Conservation (phyloP, 129 eudicot genomes). For the Mikania micrantha region DNA sequence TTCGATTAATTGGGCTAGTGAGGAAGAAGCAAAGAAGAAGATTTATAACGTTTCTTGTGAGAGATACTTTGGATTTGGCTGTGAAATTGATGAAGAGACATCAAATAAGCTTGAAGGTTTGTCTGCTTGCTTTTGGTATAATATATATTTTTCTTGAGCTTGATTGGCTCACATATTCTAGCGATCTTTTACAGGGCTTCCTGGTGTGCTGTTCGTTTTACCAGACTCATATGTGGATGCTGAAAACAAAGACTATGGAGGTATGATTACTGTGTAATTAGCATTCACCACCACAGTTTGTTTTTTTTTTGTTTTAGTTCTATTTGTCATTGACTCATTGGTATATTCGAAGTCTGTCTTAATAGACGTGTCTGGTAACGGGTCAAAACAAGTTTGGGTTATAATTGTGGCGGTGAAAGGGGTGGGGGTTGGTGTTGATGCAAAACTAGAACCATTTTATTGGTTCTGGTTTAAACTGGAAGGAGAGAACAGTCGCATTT, state of each 20-base stretch:
- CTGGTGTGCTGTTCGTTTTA: constrained; percentile 95
- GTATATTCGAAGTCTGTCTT: too few relatives aligned
- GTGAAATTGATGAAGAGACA: constrained; percentile 93
- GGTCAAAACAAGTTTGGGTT: too few relatives aligned
- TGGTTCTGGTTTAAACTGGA: too few relatives aligned
- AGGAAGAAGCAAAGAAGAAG: constrained; percentile 91
- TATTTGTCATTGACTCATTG: neutral
- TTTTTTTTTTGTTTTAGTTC: neutral
- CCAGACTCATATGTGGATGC: constrained; percentile 99
- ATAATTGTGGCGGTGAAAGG: too few relatives aligned
- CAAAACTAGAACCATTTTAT: too few relatives aligned
- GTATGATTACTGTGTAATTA: constrained; percentile 25
- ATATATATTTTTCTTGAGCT: too few relatives aligned
- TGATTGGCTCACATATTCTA: neutral
- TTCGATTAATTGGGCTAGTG: constrained; percentile 39
- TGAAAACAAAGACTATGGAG: constrained; percentile 96
- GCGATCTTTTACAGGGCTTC: constrained; percentile 49
- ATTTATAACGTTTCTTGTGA: constrained; percentile 96
- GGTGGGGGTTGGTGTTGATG: too few relatives aligned
- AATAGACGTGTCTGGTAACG: too few relatives aligned
- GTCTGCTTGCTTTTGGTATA: neutral
- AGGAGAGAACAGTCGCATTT: too few relatives aligned
- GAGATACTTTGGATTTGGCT: constrained; percentile 95
- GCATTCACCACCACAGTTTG: neutral
- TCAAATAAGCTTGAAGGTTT: constrained; percentile 90